These are phyloP conservation scores for Penicillium sumatraense DNA, from an alignment of 2,329 filamentous ascomycete genomes.

Conservation along the genomic window DNA sequence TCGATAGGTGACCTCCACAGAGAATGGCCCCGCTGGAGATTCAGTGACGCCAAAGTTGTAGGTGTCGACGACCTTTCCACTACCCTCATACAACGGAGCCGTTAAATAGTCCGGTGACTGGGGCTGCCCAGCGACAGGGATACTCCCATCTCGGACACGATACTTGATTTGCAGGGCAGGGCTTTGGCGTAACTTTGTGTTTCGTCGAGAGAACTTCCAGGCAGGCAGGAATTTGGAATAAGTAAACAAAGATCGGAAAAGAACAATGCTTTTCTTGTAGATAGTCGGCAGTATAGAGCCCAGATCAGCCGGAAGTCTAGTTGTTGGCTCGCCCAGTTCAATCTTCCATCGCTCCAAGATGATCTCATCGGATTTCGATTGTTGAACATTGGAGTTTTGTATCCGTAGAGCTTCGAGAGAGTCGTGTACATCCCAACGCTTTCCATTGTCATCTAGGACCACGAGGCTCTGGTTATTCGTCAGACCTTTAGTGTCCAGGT, in stretches of 20 bases:
- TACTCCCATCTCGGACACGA: slow-evolving; percentile 69
- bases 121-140: slow-evolving; percentile 56
- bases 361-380: slow-evolving; percentile 67
- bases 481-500: slow-evolving; percentile 77
- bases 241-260: slow-evolving; percentile 87
- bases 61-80: slow-evolving; percentile 68
- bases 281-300: slow-evolving; percentile 75
- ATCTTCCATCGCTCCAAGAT: slow-evolving; percentile 91
- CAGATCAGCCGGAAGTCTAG: slow-evolving; percentile 60
- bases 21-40: slow-evolving; percentile 82
- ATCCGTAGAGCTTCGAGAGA: slow-evolving; percentile 70
- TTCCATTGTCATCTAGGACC: slow-evolving; percentile 83
- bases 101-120: slow-evolving; percentile 67
- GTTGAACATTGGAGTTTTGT: slow-evolving; percentile 45
- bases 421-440: slow-evolving; percentile 89
- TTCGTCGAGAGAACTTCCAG: slow-evolving; percentile 80
- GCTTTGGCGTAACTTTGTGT: slow-evolving; percentile 70
- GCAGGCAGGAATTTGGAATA: slow-evolving; percentile 81
- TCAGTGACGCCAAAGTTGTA: slow-evolving; percentile 84
- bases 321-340: slow-evolving; percentile 69
- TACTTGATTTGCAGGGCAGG: slow-evolving; percentile 74
- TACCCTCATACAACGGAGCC: slow-evolving; percentile 69
- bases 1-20: slow-evolving; percentile 80
- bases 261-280: slow-evolving; percentile 96
- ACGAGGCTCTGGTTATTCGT: slow-evolving; percentile 86